Evolutionary conservation across 2,329 filamentous ascomycete genomes (phyloP).

Genomic region (Whalleya microplaca): DNA sequence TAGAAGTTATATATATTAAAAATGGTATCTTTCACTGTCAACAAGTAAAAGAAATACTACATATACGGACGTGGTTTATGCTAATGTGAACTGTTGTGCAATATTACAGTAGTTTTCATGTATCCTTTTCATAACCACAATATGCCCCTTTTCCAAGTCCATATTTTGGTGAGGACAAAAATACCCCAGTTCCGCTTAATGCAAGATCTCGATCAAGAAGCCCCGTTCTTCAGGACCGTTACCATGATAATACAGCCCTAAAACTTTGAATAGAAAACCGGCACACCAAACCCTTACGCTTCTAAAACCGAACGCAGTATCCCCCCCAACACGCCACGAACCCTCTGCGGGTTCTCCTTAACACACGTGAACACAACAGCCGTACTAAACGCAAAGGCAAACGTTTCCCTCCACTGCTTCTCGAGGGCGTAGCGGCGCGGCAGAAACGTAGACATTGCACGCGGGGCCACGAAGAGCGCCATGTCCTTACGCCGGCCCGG

Average conservation of each 20-base stretch:
- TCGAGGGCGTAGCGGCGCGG: constrained; percentile 68
- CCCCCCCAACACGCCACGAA: constrained; percentile 70
- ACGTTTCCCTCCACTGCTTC: constrained; percentile 69
- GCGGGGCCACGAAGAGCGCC: constrained; percentile 78
- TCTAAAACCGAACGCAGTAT: constrained; percentile 57
- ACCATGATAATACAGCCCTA: not conserved
- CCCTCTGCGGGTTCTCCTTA: constrained; percentile 62
- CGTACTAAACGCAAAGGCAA: constrained; percentile 68
- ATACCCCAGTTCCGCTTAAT: constrained; percentile 8
- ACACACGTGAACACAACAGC: constrained; percentile 72
- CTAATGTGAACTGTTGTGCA: no score
- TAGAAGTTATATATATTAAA: no score
- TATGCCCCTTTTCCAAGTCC: constrained; percentile 3
- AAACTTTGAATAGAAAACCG: not conserved
- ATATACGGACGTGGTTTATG: no score
- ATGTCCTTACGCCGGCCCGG: constrained; percentile 71
- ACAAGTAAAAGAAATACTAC: no score
- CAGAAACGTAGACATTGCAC: constrained; percentile 74
- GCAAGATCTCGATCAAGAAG: not conserved
- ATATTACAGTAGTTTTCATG: not conserved
- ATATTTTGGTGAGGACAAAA: not conserved
- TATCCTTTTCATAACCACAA: not conserved
- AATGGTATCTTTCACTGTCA: no score
- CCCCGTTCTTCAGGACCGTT: not conserved
- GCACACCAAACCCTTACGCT: constrained; percentile 16